A percentile compares a stretch with the other conserved stretches of the same genome.
Conservation (phyloP, 1,139 yeast species). For the Debaryomyces nepalensis region DNA sequence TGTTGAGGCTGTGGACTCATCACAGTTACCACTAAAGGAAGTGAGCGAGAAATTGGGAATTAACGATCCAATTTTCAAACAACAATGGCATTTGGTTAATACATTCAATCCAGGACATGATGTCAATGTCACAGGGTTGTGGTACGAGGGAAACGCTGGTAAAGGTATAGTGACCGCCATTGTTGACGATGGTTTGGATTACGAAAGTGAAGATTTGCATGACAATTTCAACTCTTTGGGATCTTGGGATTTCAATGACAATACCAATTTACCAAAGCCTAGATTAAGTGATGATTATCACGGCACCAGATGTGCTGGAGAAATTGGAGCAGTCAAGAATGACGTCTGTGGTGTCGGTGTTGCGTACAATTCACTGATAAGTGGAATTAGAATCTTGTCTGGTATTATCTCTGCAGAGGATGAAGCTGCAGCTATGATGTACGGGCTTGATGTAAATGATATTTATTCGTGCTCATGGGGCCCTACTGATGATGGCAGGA, state of each 20-base stretch:
- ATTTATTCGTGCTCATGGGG: conserved; percentile 99
- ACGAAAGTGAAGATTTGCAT: conserved; percentile 70
- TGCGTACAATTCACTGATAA: conserved; percentile 81
- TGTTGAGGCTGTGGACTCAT: conserved; percentile 46
- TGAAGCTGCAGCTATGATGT: conserved; percentile 87
- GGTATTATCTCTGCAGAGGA: conserved; percentile 81
- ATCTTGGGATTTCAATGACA: conserved; percentile 88
- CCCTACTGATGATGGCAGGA: conserved; percentile 89
- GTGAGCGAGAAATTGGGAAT: conserved; percentile 64
- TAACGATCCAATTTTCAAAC: conserved; percentile 75
- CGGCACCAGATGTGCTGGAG: conserved; percentile 99
- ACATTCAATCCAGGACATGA: conserved; percentile 76
- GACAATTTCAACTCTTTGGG: conserved; percentile 78
- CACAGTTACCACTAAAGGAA: conserved; percentile 44
- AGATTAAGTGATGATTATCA: conserved; percentile 83
- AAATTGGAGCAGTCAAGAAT: conserved; percentile 89
- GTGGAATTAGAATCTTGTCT: conserved; percentile 89
- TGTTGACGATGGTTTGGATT: conserved; percentile 94
- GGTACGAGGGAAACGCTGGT: conserved; percentile 86
- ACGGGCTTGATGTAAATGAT: conserved; percentile 80
- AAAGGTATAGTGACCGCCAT: conserved; percentile 81
- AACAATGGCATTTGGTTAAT: conserved; percentile 92
- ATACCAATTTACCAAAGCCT: conserved; percentile 77
- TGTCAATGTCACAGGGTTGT: conserved; percentile 82
- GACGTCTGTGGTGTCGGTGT: conserved; percentile 94